phyloP scores from a whole-genome alignment of 306 rosid genomes.

The Boehmeria nivea region DNA sequence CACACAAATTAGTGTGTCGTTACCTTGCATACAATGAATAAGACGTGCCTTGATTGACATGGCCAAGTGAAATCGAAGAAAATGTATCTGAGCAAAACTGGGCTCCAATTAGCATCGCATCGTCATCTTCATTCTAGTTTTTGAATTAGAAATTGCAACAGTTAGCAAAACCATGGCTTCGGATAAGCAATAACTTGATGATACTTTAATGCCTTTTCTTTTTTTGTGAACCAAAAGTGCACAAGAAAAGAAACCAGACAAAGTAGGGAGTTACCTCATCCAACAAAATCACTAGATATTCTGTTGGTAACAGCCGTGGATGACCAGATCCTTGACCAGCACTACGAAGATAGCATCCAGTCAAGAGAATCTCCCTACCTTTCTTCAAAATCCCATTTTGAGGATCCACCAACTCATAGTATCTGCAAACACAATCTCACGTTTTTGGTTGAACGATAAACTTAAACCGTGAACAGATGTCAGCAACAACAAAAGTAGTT shows the following conservation, averaged over 20 bases:
- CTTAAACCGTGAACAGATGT: neutral
- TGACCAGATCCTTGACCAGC: conserved; percentile 54
- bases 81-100: conserved; percentile 84
- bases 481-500: neutral
- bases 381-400: conserved; percentile 65
- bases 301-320: conserved; percentile 86
- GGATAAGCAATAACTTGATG: conserved; percentile 6
- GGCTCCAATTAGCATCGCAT: conserved; percentile 82
- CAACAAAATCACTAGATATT: conserved; percentile 68
- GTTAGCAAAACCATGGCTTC: conserved; percentile 6
- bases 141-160: neutral
- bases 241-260: neutral
- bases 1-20: too few species aligned
- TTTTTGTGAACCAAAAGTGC: conserved; percentile 13
- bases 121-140: conserved; percentile 71
- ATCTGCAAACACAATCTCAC: conserved; percentile 41
- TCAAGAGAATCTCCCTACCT: conserved; percentile 84
- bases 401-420: conserved; percentile 54
- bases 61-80: conserved; percentile 64
- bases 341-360: conserved; percentile 90
- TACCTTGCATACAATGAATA: conserved; percentile 77
- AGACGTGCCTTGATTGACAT: conserved; percentile 41
- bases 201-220: too few species aligned
- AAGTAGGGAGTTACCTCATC: conserved; percentile 58
- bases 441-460: conserved; percentile 10